Evolutionary conservation across 2,329 filamentous ascomycete species (phyloP).

Genomic region (Aspergillus amoenus): DNA sequence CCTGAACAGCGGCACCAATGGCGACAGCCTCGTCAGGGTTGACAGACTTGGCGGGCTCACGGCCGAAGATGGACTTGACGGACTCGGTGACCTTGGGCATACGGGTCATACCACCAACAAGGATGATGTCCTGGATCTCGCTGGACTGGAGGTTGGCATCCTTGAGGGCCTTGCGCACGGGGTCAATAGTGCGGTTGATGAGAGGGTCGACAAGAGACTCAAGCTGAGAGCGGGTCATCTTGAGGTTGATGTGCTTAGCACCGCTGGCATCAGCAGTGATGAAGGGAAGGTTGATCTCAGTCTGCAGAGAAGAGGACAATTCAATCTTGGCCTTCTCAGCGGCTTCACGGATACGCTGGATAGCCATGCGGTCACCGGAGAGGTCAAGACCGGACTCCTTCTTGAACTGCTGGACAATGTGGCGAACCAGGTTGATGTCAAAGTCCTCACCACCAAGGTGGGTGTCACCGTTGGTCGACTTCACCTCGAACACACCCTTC

Average conservation of each 20-base stretch:
- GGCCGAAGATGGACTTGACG: constrained; percentile 94
- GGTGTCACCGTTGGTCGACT: constrained; percentile 98
- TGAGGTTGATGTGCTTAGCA: constrained; percentile 97
- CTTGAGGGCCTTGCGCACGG: constrained; percentile 95
- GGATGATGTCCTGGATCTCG: constrained; percentile 96
- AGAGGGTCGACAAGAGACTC: constrained; percentile 90
- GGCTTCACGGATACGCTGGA: constrained; percentile 97
- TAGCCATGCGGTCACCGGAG: constrained; percentile 91
- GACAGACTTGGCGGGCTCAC: constrained; percentile 95
- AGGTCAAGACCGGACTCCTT: constrained; percentile 90
- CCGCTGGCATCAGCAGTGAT: constrained; percentile 94
- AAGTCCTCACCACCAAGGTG: constrained; percentile 98
- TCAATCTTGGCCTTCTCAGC: constrained; percentile 99
- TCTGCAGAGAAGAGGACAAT: constrained; percentile 90
- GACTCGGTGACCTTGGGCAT: constrained; percentile 98
- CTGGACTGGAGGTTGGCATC: constrained; percentile 87
- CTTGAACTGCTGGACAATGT: constrained; percentile 95
- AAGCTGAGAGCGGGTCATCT: constrained; percentile 88
- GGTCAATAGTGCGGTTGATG: constrained; percentile 81
- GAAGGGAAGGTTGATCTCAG: constrained; percentile 97
- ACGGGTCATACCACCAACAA: constrained; percentile 98
- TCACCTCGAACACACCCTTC: constrained; percentile 97
- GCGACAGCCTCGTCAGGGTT: constrained; percentile 98
- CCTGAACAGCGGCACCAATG: constrained; percentile 95
- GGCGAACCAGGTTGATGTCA: constrained; percentile 89